Evolutionary conservation across 306 rosid species (phyloP), one percentile per base, ranked within the genome.

Genomic region (Vicia sativa): DNA sequence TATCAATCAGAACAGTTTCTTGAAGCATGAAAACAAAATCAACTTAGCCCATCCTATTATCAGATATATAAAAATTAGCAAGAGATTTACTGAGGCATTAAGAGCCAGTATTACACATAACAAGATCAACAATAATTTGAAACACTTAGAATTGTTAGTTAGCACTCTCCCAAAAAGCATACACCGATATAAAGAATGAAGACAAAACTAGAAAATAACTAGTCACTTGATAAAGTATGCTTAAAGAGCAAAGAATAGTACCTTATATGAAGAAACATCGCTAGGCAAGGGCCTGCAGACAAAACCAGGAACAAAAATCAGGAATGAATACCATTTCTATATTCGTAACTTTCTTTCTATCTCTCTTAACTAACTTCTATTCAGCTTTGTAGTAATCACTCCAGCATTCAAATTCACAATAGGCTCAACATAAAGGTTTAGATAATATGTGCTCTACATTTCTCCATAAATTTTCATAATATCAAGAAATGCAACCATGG

Each of bases 191-290:
- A 19, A 39, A 19, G 39, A 62, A 54, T 11, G 50, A 62, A 35
- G 54, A 9, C 43, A 53, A 74, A 77, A 58, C 15, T 25, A n/a
- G 54, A 68, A 62, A 65, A 35, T 10, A 62, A 41, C 12, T 42
- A 59, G 21, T 53, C 37, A 26, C 7, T 45, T 41, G 16, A 42
- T 31, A 58, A 67, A 38, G 44, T 35, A 43, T 19, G 49, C 14
- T 21, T 42, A 25, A 43, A 75, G 42, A 76, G 70, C 70, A 61
- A 67, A 77, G 74, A 71, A 68, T 78, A 38, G 81, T 89, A 92
- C 98, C 96, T 92, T 90, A 77, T 92, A 92, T 66, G 98, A 92
- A 76, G 96, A 86, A 23, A 86, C 52, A 80, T 77, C 63, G 78
- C 89, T 92, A 60, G 98, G 98, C 76, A 92, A 82, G 12, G 98